Evolutionary conservation across 2,329 filamentous ascomycete genomes (phyloP), one percentile per base, ranked within the genome.

Genomic region (Apiospora pterosperma): DNA sequence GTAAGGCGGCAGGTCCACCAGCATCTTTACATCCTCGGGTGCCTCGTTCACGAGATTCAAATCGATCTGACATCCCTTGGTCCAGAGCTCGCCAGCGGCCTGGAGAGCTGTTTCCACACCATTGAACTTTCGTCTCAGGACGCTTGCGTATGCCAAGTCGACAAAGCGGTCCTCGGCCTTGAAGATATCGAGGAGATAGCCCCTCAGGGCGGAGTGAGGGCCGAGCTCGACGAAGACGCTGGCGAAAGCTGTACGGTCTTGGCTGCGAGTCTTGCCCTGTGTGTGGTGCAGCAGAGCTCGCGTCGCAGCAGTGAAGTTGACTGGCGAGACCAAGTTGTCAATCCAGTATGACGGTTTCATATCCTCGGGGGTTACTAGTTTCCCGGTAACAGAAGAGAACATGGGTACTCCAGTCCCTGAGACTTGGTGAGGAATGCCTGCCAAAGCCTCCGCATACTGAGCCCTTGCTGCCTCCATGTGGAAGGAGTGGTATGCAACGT

Each of bases 1-100:
- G 65, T 87, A 87, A 0, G 78, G 76, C 2, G 85, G 85, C 38
- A 87, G 71, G 64, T 82, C 79, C 0, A 76, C 69, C 3, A 86
- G 73, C 28, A 78, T 65, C 59, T 71, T 69, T 5, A 67, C 25
- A 5, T 21, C 21, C 38, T 66, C 62, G 6, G 62, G 34, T 25
- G 69, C 69, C 7, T 63, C 68, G 28, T 68, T 67, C 36, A 68
- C 69, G 67, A 65, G 66, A n/a, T 60, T 52, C 65, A 72, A 65
- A 6, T 34, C 62, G 6, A 74, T 36, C 5, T 65, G 58, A 23
- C 59, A 68, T 10, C 70, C 70, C 44, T 62, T 61, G 11, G 36
- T 21, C 69, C 68, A 72, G 19, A 73, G 63, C n/a, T 65, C 62
- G n/a, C 69, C 70, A 8, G 66, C 63, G 2, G 67, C 64, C 11